A percentile compares a stretch with the other conserved stretches of the same genome.
phyloP scores from a whole-genome alignment of 139 green algal species.

The Prasinococcaceae sp. region DNA sequence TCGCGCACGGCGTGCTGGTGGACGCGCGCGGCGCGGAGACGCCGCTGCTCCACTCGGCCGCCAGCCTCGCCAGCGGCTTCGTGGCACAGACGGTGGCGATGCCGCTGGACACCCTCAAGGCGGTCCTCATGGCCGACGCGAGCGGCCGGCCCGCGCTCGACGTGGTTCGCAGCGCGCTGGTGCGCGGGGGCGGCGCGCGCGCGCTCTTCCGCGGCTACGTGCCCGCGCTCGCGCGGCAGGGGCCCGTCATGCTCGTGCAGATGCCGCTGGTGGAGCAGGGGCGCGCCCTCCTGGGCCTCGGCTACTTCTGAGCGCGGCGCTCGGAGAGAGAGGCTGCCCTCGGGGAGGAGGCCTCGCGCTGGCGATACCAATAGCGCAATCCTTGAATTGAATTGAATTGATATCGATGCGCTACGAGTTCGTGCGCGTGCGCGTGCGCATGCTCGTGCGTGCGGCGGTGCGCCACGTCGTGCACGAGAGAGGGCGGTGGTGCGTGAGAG shows the following conservation, averaged over 20 bases:
- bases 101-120: slow-evolving; percentile 20
- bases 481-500: too few relatives aligned
- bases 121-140: slow-evolving; percentile 8
- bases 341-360: too few relatives aligned
- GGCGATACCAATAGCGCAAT: too few relatives aligned
- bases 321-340: too few relatives aligned
- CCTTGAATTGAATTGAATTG: too few relatives aligned
- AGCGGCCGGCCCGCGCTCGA: not conserved
- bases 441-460: too few relatives aligned
- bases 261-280: slow-evolving; percentile 21
- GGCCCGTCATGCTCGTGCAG: slow-evolving; percentile 19
- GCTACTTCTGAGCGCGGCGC: slow-evolving; percentile 3
- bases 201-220: slow-evolving; percentile 10
- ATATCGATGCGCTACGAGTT: too few relatives aligned
- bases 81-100: slow-evolving; percentile 18
- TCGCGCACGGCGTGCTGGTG: not conserved
- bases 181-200: not conserved
- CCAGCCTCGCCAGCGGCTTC: slow-evolving; percentile 5
- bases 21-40: not conserved
- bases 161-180: not conserved
- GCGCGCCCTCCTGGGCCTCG: not conserved
- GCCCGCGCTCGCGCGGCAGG: slow-evolving; percentile 9
- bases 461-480: too few relatives aligned
- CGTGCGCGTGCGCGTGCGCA: too few relatives aligned
- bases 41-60: slow-evolving; percentile 9